phyloP scores from a whole-genome alignment of 1,284 basidiomycete genomes.

The Trichosporon ovoides region DNA sequence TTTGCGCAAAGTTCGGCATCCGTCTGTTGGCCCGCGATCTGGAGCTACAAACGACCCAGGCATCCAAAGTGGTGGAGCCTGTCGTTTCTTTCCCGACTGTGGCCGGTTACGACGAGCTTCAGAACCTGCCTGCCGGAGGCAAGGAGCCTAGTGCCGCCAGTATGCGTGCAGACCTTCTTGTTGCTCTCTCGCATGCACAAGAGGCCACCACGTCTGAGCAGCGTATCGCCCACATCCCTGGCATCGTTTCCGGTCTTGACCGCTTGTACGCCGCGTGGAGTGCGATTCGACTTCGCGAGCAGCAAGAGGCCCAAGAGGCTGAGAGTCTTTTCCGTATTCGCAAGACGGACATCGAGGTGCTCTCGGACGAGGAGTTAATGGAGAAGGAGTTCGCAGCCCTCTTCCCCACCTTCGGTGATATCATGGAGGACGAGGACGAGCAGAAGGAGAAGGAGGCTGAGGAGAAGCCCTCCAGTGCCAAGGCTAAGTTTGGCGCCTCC shows the following conservation, averaged over 20 bases:
- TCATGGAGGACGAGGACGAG: conserved; percentile 39
- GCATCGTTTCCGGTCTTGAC: conserved; percentile 60
- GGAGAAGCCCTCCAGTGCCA: conserved; percentile 4
- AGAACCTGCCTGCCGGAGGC: conserved; percentile 40
- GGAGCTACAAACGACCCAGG: conserved; percentile 17
- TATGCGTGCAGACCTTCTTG: conserved; percentile 44
- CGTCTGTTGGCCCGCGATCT: conserved; percentile 51
- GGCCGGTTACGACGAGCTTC: conserved; percentile 54
- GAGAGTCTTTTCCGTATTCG: conserved; percentile 75
- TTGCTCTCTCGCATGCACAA: conserved; percentile 54
- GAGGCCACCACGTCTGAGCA: conserved; percentile 44
- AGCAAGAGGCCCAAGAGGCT: conserved; percentile 60
- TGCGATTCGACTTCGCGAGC: conserved; percentile 67
- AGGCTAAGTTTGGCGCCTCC: conserved; percentile 23
- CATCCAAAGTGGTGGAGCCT: conserved; percentile 37
- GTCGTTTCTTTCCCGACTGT: conserved; percentile 41
- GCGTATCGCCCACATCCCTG: conserved; percentile 14
- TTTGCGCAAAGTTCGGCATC: conserved; percentile 70
- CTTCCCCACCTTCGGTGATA: conserved; percentile 75
- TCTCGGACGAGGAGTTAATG: conserved; percentile 68
- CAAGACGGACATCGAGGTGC: conserved; percentile 57
- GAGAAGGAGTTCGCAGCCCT: conserved; percentile 73
- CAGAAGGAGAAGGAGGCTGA: conserved; percentile 7
- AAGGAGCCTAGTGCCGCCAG: conserved; percentile 14
- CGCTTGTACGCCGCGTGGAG: conserved; percentile 75